A percentile compares a stretch with the other conserved stretches of the same genome.
Conservation (phyloP, 1,139 yeast species). For the Sporopachydermia cereana region DNA sequence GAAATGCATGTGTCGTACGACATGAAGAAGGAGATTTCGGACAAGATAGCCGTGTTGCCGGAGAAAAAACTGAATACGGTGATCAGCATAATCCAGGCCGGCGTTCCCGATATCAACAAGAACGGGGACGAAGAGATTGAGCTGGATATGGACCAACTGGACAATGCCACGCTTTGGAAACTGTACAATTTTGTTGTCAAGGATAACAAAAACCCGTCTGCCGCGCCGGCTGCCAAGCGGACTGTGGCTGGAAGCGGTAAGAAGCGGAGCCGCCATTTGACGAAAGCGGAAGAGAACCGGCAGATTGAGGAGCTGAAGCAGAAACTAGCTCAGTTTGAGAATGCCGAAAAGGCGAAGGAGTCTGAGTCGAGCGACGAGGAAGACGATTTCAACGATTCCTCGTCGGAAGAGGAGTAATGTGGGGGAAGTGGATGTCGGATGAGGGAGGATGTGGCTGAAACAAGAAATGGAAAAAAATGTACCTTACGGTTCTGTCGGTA, state of each 20-base stretch:
- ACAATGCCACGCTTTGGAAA: conserved; percentile 71
- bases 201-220: conserved; percentile 28
- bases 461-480: too few relatives aligned
- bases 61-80: conserved; percentile 79
- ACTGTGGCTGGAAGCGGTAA: conserved; percentile 20
- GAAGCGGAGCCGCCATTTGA: conserved; percentile 42
- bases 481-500: too few relatives aligned
- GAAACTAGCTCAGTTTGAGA: conserved; percentile 71
- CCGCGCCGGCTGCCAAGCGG: conserved; percentile 11
- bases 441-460: too few relatives aligned
- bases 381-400: conserved; percentile 16
- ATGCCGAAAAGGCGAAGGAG: conserved; percentile 22
- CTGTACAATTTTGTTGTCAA: conserved; percentile 71
- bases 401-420: conserved; percentile 8
- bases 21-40: conserved; percentile 92
- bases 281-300: conserved; percentile 60
- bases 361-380: conserved; percentile 22
- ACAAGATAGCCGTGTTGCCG: conserved; percentile 57
- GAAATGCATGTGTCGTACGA: conserved; percentile 66
- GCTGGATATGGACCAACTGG: conserved; percentile 89
- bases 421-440: not conserved
- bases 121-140: conserved; percentile 81
- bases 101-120: conserved; percentile 66
- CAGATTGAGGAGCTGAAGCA: conserved; percentile 78
- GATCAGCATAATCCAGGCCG: conserved; percentile 75